Evolutionary conservation across 805 yeast species (phyloP).

Genomic region (Kuraishia piskuri): DNA sequence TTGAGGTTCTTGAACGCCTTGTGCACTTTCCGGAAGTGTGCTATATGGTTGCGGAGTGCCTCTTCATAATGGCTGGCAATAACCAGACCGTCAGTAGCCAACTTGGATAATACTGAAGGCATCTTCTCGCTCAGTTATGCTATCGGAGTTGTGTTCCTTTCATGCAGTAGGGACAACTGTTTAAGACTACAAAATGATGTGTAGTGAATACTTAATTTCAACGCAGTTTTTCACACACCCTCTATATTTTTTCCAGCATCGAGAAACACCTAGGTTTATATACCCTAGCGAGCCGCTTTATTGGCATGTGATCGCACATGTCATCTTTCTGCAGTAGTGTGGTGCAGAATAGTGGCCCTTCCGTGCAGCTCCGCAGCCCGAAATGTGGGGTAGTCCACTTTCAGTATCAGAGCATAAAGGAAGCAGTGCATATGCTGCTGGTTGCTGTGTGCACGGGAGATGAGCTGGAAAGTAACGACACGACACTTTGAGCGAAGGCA

Average conservation of each 20-base stretch:
- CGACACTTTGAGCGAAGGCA: no score
- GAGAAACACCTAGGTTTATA: neutral
- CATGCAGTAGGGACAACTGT: no score
- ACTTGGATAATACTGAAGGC: neutral
- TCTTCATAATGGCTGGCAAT: neutral
- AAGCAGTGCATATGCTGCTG: neutral
- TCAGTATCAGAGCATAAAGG: neutral
- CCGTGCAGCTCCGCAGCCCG: neutral
- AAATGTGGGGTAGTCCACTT: neutral
- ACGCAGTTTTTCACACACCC: no score
- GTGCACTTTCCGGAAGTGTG: neutral
- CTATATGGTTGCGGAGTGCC: neutral
- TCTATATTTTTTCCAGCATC: no score
- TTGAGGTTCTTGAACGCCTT: conserved; percentile 1
- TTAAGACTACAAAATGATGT: no score
- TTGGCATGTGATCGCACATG: neutral
- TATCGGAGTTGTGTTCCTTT: no score
- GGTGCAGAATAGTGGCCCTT: neutral
- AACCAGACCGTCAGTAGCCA: neutral
- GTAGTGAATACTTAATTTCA: no score
- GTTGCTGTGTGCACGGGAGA: neutral
- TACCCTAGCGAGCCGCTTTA: neutral
- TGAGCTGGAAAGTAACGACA: neutral
- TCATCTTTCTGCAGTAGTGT: neutral
- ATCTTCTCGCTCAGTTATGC: neutral